Percentiles rank a stretch among this genome's conserved stretches.
Evolutionary conservation across 164 flowering plant genomes (phyloP).

Genomic region (Cinnamomum micranthum): DNA sequence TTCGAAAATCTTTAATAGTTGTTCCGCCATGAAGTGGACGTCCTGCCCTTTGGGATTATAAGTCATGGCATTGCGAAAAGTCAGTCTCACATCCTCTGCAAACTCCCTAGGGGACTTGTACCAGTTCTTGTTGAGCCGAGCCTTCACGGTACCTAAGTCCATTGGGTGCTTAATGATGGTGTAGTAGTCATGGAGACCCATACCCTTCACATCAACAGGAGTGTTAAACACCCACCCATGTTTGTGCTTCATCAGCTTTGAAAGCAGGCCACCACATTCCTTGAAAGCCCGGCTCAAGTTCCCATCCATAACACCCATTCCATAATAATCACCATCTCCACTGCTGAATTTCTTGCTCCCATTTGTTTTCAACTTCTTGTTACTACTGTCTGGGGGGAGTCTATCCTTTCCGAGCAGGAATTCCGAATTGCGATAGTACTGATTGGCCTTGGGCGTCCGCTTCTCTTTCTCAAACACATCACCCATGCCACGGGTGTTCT

Average conservation of each 20-base stretch:
- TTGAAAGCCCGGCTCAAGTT: conserved; percentile 28
- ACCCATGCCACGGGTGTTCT: conserved; percentile 39
- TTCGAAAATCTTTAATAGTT: conserved; percentile 55
- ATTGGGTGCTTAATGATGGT: conserved; percentile 72
- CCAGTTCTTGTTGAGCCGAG: conserved; percentile 46
- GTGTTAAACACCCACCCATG: conserved; percentile 73
- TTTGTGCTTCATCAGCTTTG: conserved; percentile 70
- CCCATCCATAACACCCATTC: conserved; percentile 24
- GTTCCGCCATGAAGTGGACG: conserved; percentile 71
- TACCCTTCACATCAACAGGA: conserved; percentile 64
- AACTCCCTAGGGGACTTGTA: conserved; percentile 70
- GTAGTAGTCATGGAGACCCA: conserved; percentile 64
- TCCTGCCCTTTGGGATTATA: conserved; percentile 87
- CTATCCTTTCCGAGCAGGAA: conserved; percentile 77
- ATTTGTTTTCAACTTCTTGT: conserved; percentile 66
- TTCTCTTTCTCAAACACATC: conserved; percentile 73
- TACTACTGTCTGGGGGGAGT: conserved; percentile 60
- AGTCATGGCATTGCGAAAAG: conserved; percentile 77
- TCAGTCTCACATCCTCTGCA: conserved; percentile 83
- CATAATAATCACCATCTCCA: conserved; percentile 10
- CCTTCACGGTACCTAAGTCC: conserved; percentile 85
- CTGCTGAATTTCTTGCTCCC: conserved; percentile 25
- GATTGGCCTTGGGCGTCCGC: conserved; percentile 85
- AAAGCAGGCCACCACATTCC: conserved; percentile 47
- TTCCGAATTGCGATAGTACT: conserved; percentile 68